Conservation (phyloP, 148 eudicot species). For the Persicaria maculosa region DNA sequence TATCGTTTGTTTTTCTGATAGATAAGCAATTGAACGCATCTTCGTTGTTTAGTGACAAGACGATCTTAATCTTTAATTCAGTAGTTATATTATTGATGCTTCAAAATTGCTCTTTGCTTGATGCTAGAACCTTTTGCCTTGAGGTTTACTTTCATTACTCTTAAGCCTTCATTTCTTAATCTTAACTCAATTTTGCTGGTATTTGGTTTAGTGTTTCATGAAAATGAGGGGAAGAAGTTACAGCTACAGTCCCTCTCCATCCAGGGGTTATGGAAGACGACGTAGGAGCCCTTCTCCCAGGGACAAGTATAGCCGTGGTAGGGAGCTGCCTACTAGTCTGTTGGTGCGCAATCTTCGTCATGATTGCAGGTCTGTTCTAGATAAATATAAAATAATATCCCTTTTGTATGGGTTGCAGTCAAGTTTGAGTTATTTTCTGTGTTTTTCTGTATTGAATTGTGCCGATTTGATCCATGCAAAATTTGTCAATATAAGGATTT, state of each 20-base stretch:
- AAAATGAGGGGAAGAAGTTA: slow-evolving; percentile 75
- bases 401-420: background rate
- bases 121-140: background rate
- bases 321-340: slow-evolving; percentile 68
- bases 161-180: background rate
- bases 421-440: background rate
- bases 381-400: background rate
- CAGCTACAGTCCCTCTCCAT: slow-evolving; percentile 74
- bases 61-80: background rate
- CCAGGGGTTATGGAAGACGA: slow-evolving; percentile 55
- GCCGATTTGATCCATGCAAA: background rate
- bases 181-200: background rate
- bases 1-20: too few species aligned
- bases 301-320: slow-evolving; percentile 44
- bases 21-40: too few species aligned
- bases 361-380: slow-evolving; percentile 61
- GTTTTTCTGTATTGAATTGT: background rate
- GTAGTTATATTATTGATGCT: background rate
- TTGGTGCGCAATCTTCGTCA: slow-evolving; percentile 78
- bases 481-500: background rate
- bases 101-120: background rate
- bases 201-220: slow-evolving; percentile 5
- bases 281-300: slow-evolving; percentile 76
- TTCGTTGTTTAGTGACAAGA: background rate
- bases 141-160: background rate